These are phyloP conservation scores for Eimeria necatrix DNA, from an alignment of 169 alveolate species.

Conservation along the genomic window DNA sequence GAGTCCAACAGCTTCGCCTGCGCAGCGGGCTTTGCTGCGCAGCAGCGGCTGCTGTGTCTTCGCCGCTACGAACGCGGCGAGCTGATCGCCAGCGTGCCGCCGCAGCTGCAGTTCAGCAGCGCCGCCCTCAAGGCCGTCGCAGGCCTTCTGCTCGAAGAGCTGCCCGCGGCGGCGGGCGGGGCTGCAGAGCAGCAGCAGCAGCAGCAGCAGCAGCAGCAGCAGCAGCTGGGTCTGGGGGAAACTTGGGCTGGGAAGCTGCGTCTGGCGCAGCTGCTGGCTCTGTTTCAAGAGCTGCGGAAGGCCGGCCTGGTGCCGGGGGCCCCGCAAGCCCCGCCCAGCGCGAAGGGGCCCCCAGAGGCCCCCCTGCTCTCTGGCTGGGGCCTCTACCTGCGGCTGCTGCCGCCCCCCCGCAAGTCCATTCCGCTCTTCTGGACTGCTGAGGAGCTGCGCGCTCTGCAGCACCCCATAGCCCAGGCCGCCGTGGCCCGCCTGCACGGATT, in stretches of 20 bases:
- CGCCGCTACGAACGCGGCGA: background rate
- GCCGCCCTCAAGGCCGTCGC: background rate
- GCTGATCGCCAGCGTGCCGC: background rate
- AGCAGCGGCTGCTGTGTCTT: background rate
- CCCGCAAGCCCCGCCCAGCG: background rate
- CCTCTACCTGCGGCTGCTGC: slow-evolving; percentile 35
- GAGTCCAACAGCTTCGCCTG: background rate
- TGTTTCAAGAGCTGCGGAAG: background rate
- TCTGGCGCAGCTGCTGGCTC: background rate
- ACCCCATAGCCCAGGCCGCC: background rate
- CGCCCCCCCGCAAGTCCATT: background rate
- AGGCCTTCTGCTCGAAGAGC: no score
- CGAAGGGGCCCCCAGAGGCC: background rate
- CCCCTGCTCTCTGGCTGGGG: background rate
- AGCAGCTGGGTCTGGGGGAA: background rate
- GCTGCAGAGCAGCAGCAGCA: background rate
- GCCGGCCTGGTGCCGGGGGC: background rate
- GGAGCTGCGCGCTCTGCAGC: background rate
- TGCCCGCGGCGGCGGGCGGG: background rate
- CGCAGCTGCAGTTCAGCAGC: background rate
- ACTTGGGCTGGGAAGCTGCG: background rate
- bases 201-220: background rate
- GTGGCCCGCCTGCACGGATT: background rate
- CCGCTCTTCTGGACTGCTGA: slow-evolving; percentile 26
- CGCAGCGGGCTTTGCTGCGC: background rate